These are phyloP conservation scores for Exophiala phaeomuriformis DNA, from an alignment of 2,329 filamentous ascomycete species.

Conservation along the genomic window DNA sequence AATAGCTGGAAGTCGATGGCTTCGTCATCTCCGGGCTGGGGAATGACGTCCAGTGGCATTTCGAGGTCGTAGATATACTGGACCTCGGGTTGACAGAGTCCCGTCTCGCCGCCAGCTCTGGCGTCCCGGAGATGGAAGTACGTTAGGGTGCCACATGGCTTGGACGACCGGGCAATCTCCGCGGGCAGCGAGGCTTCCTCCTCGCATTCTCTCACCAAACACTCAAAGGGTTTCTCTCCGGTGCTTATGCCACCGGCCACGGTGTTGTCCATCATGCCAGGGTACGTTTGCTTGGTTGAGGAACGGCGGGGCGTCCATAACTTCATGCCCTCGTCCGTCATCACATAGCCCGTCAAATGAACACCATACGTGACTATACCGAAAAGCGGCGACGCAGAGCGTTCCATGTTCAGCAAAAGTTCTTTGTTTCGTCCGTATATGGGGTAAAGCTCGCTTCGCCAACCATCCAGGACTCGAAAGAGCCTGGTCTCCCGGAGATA, in stretches of 20 bases:
- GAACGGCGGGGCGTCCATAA: constrained; percentile 81
- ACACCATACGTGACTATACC: constrained; percentile 72
- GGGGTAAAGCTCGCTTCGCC: constrained; percentile 74
- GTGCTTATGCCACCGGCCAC: constrained; percentile 81
- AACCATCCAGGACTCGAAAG: constrained; percentile 69
- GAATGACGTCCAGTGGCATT: constrained; percentile 60
- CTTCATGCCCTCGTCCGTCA: constrained; percentile 53
- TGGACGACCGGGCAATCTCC: constrained; percentile 56
- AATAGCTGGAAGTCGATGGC: constrained; percentile 77
- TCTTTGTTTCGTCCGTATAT: constrained; percentile 58
- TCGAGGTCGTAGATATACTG: constrained; percentile 89
- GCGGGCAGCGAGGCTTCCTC: constrained; percentile 82
- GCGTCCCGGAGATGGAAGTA: constrained; percentile 77
- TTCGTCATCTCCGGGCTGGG: constrained; percentile 76
- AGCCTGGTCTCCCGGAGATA: constrained; percentile 63
- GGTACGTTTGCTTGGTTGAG: constrained; percentile 74
- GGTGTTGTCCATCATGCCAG: constrained; percentile 88
- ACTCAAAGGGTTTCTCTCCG: constrained; percentile 71
- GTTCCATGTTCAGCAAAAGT: constrained; percentile 66
- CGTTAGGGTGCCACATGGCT: constrained; percentile 62
- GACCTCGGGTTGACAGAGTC: constrained; percentile 79
- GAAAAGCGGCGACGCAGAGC: constrained; percentile 65
- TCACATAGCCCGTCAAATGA: constrained; percentile 70
- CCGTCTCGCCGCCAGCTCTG: constrained; percentile 69
- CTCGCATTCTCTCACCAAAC: constrained; percentile 72